Conservation (phyloP, 2,329 filamentous ascomycete genomes). For the Botrytis deweyae region DNA sequence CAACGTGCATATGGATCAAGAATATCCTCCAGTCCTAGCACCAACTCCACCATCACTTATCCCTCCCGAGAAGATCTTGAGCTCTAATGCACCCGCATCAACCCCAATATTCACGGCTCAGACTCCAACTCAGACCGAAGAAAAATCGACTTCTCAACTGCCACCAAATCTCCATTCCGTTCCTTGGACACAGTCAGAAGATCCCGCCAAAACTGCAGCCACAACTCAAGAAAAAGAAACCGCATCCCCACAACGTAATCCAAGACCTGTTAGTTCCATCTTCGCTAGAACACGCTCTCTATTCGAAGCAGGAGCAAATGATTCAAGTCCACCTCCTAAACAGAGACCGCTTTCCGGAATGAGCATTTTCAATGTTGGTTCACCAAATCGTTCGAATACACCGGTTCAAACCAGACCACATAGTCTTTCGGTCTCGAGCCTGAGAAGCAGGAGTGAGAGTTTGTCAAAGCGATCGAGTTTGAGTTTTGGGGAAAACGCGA, state of each 20-base stretch:
- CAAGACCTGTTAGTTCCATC: constrained; percentile 26
- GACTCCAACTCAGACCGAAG: neutral
- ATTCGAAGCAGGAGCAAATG: constrained; percentile 28
- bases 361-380: constrained; percentile 1
- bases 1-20: constrained; percentile 16
- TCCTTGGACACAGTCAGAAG: constrained; percentile 6
- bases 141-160: neutral
- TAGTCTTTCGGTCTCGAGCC: neutral
- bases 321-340: constrained; percentile 16
- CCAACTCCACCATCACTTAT: neutral
- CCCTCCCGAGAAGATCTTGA: neutral
- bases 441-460: neutral
- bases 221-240: constrained; percentile 3
- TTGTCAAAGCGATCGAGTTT: neutral
- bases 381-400: neutral
- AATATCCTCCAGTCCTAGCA: constrained; percentile 3
- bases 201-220: neutral
- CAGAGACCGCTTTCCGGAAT: constrained; percentile 12
- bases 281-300: constrained; percentile 35
- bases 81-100: neutral
- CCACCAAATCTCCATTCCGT: constrained; percentile 6
- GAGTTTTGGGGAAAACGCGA: neutral
- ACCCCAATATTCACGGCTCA: neutral
- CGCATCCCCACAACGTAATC: neutral
- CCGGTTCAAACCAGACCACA: constrained; percentile 13